phyloP scores from a whole-genome alignment of 2,329 filamentous ascomycete species.

The Pseudocercospora fuligena region DNA sequence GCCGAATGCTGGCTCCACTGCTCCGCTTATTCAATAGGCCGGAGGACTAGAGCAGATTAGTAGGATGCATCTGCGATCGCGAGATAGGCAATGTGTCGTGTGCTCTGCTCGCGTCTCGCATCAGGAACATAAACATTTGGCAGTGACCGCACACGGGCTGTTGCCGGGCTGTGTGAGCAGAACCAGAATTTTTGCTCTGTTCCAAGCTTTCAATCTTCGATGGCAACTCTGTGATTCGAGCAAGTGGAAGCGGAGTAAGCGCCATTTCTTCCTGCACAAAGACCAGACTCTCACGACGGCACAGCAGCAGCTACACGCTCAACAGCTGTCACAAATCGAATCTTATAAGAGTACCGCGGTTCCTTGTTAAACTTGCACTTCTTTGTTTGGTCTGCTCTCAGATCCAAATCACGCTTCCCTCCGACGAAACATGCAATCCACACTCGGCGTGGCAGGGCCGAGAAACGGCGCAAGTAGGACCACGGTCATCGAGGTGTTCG shows the following conservation, averaged over 20 bases:
- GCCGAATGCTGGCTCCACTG: slow-evolving; percentile 5
- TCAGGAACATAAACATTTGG: neutral
- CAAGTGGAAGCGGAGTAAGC: neutral
- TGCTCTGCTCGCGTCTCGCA: neutral
- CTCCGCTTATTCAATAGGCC: neutral
- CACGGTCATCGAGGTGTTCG: neutral
- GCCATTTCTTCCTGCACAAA: no score
- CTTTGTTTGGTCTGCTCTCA: neutral
- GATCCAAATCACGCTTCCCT: neutral
- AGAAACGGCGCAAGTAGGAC: neutral
- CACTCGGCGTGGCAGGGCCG: neutral
- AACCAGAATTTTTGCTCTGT: neutral
- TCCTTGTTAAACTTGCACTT: neutral
- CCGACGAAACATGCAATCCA: neutral
- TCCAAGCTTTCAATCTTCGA: neutral
- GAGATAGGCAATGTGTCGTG: neutral
- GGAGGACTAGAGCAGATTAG: neutral
- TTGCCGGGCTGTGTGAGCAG: neutral
- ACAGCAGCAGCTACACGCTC: neutral
- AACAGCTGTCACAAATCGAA: neutral
- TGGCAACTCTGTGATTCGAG: neutral
- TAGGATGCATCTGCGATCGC: slow-evolving; percentile 3
- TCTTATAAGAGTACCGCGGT: neutral
- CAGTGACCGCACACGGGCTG: neutral
- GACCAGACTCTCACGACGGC: no score